Evolutionary conservation across 2,329 filamentous ascomycete genomes (phyloP), one percentile per base, ranked within the genome.

Genomic region (Aureobasidium sp.): DNA sequence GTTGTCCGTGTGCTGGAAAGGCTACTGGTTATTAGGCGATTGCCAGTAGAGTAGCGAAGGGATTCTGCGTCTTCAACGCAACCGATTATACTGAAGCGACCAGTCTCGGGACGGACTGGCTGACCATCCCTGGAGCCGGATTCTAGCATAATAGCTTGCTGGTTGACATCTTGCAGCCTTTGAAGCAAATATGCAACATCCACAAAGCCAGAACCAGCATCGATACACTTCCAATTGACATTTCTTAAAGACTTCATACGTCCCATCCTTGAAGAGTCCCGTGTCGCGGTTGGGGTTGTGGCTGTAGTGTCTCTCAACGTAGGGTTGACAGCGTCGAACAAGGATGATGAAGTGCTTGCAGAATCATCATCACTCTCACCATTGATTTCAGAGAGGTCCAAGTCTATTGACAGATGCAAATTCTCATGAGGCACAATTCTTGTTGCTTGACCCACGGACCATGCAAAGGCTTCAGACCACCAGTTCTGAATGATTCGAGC

Each of bases 61-160:
- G 41, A 50, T n/a, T 14, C 59, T 29, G 79, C 68, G 14, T 75
- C 74, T 1, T 85, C 75, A 8, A 83, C 75, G 0, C 89, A 70
- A 0, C 83, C 87, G 49, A 94, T 77, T 58, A 94, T 88, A 63
- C 85, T 90, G 64, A 81, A 87, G 41, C 81, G 74, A 2, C 85
- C 85, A 2, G 75, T 76, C 27, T 75, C 72, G 1, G 69, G 63
- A 12, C 70, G 68, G 42, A 74, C 63, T 1, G 71, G 72, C 35
- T 61, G 61, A 3, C 64, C 63, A 12, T 69, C 65, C 16, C 71
- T 75, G 51, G 66, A 62, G 22, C 70, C 71, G 34, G 77, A 80
- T 59, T 80, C 71, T 3, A 76, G 63, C 14, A 76, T 60, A 16
- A 75, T 64, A 1, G 69, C 66, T 54, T 74, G 67, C n/a, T 58